Percentiles rank a stretch among this genome's conserved stretches.
phyloP scores from a whole-genome alignment of 2,329 filamentous ascomycete species.

The Phialemoniopsis sp. region DNA sequence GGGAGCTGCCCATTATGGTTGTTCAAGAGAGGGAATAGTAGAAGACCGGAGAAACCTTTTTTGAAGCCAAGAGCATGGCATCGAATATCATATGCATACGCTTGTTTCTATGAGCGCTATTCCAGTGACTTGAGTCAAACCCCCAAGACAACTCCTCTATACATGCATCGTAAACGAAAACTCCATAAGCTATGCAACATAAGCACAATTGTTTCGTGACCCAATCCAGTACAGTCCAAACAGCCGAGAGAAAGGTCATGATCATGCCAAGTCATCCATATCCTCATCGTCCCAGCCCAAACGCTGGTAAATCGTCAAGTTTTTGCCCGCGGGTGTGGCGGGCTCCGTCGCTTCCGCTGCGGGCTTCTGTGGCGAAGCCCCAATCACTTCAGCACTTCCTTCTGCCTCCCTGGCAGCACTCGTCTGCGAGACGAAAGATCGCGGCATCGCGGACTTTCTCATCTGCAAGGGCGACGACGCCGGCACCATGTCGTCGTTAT shows the following conservation, averaged over 20 bases:
- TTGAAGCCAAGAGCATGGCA: no score
- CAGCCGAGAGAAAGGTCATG: not conserved
- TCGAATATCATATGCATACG: no score
- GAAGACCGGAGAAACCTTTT: slow-evolving; percentile 3
- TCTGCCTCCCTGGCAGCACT: slow-evolving; percentile 10
- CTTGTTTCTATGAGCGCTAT: no score
- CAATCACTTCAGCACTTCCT: slow-evolving; percentile 3
- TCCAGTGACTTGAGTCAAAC: no score
- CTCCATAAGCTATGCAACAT: no score
- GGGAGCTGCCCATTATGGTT: slow-evolving; percentile 67
- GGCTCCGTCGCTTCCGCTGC: no score
- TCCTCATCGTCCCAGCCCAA: slow-evolving; percentile 56
- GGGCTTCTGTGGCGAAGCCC: no score
- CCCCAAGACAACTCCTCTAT: no score
- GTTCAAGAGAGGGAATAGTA: slow-evolving; percentile 28
- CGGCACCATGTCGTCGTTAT: slow-evolving; percentile 3
- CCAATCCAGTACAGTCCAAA: no score
- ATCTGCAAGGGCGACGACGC: slow-evolving; percentile 12
- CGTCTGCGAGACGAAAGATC: no score
- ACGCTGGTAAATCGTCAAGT: slow-evolving; percentile 45
- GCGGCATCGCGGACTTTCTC: slow-evolving; percentile 3
- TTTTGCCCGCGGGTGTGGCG: slow-evolving; percentile 13
- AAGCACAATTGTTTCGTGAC: no score
- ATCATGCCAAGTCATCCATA: slow-evolving; percentile 23
- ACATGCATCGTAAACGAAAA: no score